Conservation (phyloP, 83 land plant genomes). For the Isoetes engelmannii region DNA sequence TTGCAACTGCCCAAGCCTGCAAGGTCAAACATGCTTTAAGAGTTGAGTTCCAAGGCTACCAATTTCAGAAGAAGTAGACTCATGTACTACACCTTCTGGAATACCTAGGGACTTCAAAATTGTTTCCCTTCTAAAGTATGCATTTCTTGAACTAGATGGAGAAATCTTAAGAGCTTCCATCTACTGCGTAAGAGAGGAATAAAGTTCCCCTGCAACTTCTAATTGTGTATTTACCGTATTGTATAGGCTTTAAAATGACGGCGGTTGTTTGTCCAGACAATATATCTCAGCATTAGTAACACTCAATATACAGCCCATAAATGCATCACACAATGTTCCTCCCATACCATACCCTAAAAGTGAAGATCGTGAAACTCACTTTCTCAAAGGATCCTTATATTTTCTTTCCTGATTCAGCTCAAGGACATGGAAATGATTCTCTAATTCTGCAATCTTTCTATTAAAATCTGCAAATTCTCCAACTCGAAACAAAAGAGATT, state of each 20-base stretch:
- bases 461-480: constrained; percentile 40
- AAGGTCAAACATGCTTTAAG: not conserved
- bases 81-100: constrained; percentile 18
- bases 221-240: constrained; percentile 47
- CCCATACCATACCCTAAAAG: not conserved
- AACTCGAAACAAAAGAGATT: not conserved
- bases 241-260: constrained; percentile 38
- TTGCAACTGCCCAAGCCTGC: constrained; percentile 50
- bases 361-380: not conserved
- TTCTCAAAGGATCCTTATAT: not conserved
- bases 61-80: constrained; percentile 26
- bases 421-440: constrained; percentile 53
- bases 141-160: constrained; percentile 24
- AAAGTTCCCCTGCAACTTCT: constrained; percentile 54
- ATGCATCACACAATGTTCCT: not conserved
- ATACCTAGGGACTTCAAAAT: constrained; percentile 51
- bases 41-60: not conserved
- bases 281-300: not conserved
- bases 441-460: constrained; percentile 48
- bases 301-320: constrained; percentile 11
- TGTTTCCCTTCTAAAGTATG: constrained; percentile 24
- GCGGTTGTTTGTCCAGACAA: constrained; percentile 30
- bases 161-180: constrained; percentile 37
- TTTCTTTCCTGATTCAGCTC: constrained; percentile 49
- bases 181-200: constrained; percentile 44